Evolutionary conservation across 371 early-diverging fungal species (phyloP).

Genomic region (Mucor ambiguus): DNA sequence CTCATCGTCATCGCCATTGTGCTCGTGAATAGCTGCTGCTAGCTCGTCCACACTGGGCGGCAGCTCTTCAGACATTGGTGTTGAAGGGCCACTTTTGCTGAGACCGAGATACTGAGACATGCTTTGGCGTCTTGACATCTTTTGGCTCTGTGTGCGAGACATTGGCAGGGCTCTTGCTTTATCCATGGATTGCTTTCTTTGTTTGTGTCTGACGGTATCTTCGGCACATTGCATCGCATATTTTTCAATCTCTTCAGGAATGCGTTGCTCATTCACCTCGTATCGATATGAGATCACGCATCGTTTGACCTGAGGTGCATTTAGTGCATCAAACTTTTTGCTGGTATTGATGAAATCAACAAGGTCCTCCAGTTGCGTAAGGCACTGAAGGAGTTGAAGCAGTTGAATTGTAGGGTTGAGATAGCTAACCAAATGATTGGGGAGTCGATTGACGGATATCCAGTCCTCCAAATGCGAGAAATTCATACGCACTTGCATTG

Average conservation of each 20-base stretch:
- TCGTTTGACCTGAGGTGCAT: slow-evolving; percentile 71
- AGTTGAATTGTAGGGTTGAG: slow-evolving; percentile 74
- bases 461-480: slow-evolving; percentile 83
- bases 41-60: neutral
- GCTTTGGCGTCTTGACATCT: slow-evolving; percentile 34
- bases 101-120: slow-evolving; percentile 33
- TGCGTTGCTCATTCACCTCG: slow-evolving; percentile 76
- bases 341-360: slow-evolving; percentile 73
- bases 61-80: slow-evolving; percentile 15
- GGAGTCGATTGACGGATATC: slow-evolving; percentile 66
- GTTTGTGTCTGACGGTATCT: slow-evolving; percentile 59
- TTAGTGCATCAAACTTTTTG: slow-evolving; percentile 63
- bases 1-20: slow-evolving; percentile 33
- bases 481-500: slow-evolving; percentile 86
- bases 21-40: neutral
- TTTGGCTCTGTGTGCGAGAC: slow-evolving; percentile 8
- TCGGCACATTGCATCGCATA: slow-evolving; percentile 72
- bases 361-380: slow-evolving; percentile 69
- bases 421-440: slow-evolving; percentile 47
- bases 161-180: neutral
- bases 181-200: slow-evolving; percentile 8
- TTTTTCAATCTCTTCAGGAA: slow-evolving; percentile 72
- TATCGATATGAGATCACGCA: slow-evolving; percentile 83
- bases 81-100: slow-evolving; percentile 25
- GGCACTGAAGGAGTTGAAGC: slow-evolving; percentile 79